Evolutionary conservation across 106 monocot genomes (phyloP).

Genomic region (Agapanthus africanus): DNA sequence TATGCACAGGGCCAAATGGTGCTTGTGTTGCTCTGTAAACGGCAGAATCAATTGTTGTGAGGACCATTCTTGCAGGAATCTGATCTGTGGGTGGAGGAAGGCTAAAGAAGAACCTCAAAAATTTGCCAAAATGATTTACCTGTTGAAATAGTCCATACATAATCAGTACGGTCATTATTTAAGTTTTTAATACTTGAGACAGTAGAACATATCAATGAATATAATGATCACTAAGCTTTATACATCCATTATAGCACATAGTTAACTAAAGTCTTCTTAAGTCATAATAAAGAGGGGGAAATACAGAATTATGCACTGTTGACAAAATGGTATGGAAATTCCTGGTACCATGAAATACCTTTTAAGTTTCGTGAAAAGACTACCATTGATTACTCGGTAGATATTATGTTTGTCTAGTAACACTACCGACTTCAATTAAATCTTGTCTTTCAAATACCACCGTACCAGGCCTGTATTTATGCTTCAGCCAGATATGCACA

Average conservation of each 20-base stretch:
- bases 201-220: not conserved
- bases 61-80: conserved; percentile 71
- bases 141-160: conserved; percentile 14
- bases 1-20: conserved; percentile 77
- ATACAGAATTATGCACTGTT: too few species aligned
- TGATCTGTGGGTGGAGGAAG: conserved; percentile 84
- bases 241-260: not conserved
- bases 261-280: not conserved
- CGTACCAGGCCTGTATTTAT: too few species aligned
- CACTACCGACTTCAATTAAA: too few species aligned
- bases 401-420: too few species aligned
- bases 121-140: conserved; percentile 94
- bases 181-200: not conserved
- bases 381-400: too few species aligned
- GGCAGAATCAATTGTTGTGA: conserved; percentile 84
- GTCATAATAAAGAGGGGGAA: too few species aligned
- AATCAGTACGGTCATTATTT: not conserved
- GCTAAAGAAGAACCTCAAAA: conserved; percentile 64
- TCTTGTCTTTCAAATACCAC: too few species aligned
- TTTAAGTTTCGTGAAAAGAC: too few species aligned
- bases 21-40: conserved; percentile 56
- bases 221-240: not conserved
- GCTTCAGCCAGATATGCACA: too few species aligned
- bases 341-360: too few species aligned
- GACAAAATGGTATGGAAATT: too few species aligned